These are phyloP conservation scores for Colletotrichum tamarilloi DNA, from an alignment of 2,329 filamentous ascomycete species.

Conservation along the genomic window DNA sequence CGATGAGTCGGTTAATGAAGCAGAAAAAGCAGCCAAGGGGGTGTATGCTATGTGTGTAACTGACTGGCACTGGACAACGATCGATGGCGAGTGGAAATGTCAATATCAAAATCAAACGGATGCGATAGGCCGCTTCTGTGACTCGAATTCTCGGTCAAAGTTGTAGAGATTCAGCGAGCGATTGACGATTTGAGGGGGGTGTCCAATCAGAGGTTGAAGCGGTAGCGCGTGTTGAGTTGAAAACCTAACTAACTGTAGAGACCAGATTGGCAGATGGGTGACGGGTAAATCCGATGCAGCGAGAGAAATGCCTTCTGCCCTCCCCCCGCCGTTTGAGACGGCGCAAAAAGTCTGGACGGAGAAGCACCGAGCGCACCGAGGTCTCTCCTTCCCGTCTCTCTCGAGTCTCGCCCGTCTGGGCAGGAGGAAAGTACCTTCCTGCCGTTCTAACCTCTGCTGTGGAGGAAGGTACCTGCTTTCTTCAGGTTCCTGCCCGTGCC, in stretches of 20 bases:
- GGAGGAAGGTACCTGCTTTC: neutral
- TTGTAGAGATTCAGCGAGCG: slow-evolving; percentile 25
- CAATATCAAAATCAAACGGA: slow-evolving; percentile 11
- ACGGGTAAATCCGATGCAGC: neutral
- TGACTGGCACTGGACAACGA: neutral
- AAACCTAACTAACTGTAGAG: neutral
- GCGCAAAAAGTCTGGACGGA: slow-evolving; percentile 11
- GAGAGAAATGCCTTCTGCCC: neutral
- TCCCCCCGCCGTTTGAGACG: neutral
- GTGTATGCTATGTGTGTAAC: neutral
- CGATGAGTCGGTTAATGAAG: no score
- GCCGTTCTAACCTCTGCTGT: neutral
- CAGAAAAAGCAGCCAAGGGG: no score
- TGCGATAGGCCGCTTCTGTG: slow-evolving; percentile 9
- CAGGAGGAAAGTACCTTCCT: neutral
- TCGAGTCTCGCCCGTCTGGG: neutral
- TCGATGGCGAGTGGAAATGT: neutral
- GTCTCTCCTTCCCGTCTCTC: neutral
- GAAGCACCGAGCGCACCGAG: slow-evolving; percentile 28
- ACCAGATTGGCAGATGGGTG: neutral
- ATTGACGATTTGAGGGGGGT: neutral
- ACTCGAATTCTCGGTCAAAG: slow-evolving; percentile 17
- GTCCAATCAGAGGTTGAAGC: neutral
- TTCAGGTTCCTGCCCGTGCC: neutral
- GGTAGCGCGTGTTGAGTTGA: neutral